Base-by-base conservation (phyloP, 1,284 basidiomycete species). In the Apiotrichum sp. region DNA sequence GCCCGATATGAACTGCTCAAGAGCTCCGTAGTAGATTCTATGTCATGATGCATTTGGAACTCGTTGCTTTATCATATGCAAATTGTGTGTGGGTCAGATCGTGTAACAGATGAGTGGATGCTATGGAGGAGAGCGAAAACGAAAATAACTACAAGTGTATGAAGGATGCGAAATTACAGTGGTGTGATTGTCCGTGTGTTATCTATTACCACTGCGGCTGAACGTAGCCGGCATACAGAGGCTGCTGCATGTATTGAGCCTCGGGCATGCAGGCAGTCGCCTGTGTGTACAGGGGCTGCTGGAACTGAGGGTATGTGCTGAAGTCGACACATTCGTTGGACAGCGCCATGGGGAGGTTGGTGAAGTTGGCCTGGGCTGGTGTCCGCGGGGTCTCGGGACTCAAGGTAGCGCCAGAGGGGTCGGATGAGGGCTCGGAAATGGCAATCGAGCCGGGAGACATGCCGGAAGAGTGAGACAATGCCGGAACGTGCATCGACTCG, bases 401-500 rank as follows among this genome's bases (percentile, higher is more conserved):
- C 3, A 58, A 45, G 14, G 45, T 22, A 3, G 52, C 16, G n/a
- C 39, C 43, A 10, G 13, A 47, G 7, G 41, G 31, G 7, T 14
- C 33, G 3, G 57, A 56, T 6, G 59, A 57, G 22, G 32, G n/a
- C 34, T 55, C 55, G 4, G 58, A 53, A 2, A 48, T 33, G 6
- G 44, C 43, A 34, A 57, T 47, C 4, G 59, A 61, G 35, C 57
- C 40, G 4, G 59, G 59, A 29, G 59, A 61, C 31, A 61, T 51
- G 42, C 53, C 48, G 2, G 58, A 56, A 8, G 48, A 45, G 1
- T 38, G 36, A 29, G 56, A 53, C 7, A 44, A 31, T n/a, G 48
- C 51, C 6, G 50, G 38, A 14, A 34, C 47, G 14, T 46, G 16
- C 38, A 50, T 44, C 22, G 50, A 46, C 13, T 29, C 52, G n/a